Percentiles rank a stretch among this genome's conserved stretches.
Evolutionary conservation across 768 basidiomycete species (phyloP).

Genomic region (Boletus rufocinnamomeus): DNA sequence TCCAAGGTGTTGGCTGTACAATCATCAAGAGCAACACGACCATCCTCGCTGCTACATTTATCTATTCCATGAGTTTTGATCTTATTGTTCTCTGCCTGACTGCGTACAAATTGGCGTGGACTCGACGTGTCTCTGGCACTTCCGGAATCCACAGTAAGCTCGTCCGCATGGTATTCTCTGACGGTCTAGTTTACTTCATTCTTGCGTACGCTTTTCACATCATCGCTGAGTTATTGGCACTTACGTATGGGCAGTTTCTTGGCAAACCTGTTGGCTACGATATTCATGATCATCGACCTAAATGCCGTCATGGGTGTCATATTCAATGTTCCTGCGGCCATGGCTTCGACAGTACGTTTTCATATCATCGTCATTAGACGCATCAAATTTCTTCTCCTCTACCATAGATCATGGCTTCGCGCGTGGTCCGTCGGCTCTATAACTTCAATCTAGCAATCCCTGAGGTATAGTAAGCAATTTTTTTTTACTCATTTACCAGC

Average conservation of each 20-base stretch:
- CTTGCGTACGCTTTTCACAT: conserved; percentile 53
- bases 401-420: conserved; percentile 56
- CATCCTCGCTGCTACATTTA: conserved; percentile 67
- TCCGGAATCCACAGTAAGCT: conserved; percentile 45
- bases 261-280: conserved; percentile 44
- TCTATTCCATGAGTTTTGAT: conserved; percentile 79
- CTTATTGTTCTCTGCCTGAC: conserved; percentile 59
- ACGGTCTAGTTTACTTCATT: conserved; percentile 75
- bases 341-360: conserved; percentile 48
- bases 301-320: conserved; percentile 69
- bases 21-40: conserved; percentile 63
- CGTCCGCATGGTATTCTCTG: conserved; percentile 64
- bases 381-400: background rate
- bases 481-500: background rate
- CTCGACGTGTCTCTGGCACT: conserved; percentile 14
- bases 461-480: conserved; percentile 33
- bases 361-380: background rate
- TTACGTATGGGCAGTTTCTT: conserved; percentile 37
- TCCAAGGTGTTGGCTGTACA: conserved; percentile 48
- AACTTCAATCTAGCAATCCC: conserved; percentile 41
- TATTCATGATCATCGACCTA: conserved; percentile 66
- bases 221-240: conserved; percentile 28
- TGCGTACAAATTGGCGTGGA: conserved; percentile 54
- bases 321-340: conserved; percentile 66
- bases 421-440: conserved; percentile 59